phyloP scores from a whole-genome alignment of 345 rosid species.

The Mercurialis annua region DNA sequence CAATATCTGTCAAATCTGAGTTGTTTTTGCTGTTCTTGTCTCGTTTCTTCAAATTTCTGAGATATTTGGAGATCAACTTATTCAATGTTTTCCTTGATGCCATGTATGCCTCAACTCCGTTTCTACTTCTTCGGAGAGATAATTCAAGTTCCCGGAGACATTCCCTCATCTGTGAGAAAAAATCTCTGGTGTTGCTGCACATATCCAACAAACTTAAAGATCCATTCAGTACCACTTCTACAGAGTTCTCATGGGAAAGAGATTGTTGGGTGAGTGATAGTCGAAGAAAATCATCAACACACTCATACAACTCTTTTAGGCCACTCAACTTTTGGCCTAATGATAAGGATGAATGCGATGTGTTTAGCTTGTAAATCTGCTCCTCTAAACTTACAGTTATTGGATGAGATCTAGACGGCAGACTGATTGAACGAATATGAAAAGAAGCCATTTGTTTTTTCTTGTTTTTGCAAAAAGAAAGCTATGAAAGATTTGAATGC shows the following conservation, averaged over 20 bases:
- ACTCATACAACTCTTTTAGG: background rate
- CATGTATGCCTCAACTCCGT: background rate
- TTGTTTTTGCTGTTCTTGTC: background rate
- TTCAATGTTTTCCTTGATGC: constrained; percentile 7
- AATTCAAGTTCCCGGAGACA: no score
- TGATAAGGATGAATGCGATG: constrained; percentile 9
- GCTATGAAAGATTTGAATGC: background rate
- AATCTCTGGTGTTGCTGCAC: no score
- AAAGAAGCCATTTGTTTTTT: constrained; percentile 7
- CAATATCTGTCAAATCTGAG: background rate
- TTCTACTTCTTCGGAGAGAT: background rate
- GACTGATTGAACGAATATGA: constrained; percentile 37
- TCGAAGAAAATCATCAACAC: background rate
- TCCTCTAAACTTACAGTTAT: constrained; percentile 23
- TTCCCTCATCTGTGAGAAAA: no score
- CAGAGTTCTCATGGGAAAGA: no score
- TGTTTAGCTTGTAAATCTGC: constrained; percentile 26
- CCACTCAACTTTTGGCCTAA: background rate
- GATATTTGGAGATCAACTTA: background rate
- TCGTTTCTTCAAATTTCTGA: constrained; percentile 3
- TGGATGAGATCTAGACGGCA: constrained; percentile 35
- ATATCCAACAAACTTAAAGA: no score
- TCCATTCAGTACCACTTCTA: no score
- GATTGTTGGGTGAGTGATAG: no score
- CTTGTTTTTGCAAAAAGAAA: background rate